A percentile compares a stretch with the other conserved stretches of the same genome.
phyloP scores from a whole-genome alignment of 2,329 filamentous ascomycete genomes.

The Hymenoscyphus repandus region DNA sequence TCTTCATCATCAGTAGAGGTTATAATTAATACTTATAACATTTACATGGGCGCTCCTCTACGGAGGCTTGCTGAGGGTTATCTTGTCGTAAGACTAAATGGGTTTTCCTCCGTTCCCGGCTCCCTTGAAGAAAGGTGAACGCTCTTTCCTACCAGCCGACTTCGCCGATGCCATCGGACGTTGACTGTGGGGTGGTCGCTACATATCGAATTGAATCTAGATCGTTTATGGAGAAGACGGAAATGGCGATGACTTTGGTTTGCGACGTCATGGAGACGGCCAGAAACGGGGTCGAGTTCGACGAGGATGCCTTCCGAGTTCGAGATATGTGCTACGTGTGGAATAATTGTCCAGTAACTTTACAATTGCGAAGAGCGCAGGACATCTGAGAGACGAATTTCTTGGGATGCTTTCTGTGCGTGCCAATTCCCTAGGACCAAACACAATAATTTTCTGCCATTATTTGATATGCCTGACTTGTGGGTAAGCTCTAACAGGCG shows the following conservation, averaged over 20 bases:
- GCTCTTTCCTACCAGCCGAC: constrained; percentile 40
- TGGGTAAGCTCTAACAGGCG: no score
- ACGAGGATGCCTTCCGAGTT: no score
- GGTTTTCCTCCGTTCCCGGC: constrained; percentile 40
- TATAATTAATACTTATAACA: constrained; percentile 35
- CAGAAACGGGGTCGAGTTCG: no score
- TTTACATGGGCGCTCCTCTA: constrained; percentile 35
- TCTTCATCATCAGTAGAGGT: constrained; percentile 34
- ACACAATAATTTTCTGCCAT: no score
- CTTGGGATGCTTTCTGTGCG: no score
- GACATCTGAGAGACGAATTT: no score
- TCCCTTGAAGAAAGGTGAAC: constrained; percentile 35
- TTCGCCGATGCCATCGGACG: constrained; percentile 32
- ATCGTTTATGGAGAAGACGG: background rate
- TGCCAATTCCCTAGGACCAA: no score
- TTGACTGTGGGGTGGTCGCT: constrained; percentile 41
- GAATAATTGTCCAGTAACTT: no score
- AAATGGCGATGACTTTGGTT: background rate
- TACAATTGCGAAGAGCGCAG: no score
- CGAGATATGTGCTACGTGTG: no score
- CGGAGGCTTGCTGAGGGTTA: constrained; percentile 37
- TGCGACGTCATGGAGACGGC: background rate
- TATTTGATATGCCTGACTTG: no score
- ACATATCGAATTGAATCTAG: constrained; percentile 23
- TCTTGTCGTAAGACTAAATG: constrained; percentile 28